phyloP scores from a whole-genome alignment of 139 green algal genomes.

The Coccomyxa sp. region DNA sequence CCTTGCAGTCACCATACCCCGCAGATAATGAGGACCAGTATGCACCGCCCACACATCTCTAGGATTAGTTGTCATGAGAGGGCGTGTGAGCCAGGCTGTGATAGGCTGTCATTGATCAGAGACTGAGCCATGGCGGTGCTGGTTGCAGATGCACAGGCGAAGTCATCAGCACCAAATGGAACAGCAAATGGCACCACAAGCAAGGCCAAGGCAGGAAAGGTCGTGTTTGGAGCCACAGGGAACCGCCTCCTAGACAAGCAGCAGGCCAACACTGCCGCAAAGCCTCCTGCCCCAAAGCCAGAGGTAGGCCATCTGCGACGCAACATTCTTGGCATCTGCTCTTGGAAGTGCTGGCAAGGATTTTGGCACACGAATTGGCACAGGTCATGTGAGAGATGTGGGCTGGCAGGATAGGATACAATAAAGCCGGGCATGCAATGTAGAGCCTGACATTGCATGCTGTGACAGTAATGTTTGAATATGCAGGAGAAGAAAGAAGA shows the following conservation, averaged over 20 bases:
- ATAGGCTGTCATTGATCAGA: background rate
- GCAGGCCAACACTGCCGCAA: slow-evolving; percentile 10
- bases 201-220: slow-evolving; percentile 51
- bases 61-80: background rate
- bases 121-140: background rate
- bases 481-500: slow-evolving; percentile 37
- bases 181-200: background rate
- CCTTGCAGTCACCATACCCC: too few relatives aligned
- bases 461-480: background rate
- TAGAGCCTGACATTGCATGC: background rate
- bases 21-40: too few relatives aligned
- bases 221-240: slow-evolving; percentile 50
- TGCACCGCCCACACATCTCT: background rate
- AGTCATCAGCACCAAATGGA: background rate
- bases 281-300: slow-evolving; percentile 1
- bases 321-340: background rate
- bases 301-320: background rate
- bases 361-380: background rate
- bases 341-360: background rate
- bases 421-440: background rate
- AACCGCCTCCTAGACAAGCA: slow-evolving; percentile 67
- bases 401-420: background rate
- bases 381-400: background rate
- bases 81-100: background rate
- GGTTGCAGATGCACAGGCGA: background rate